Evolutionary conservation across 495 filamentous ascomycete species (phyloP), one percentile per base, ranked within the genome.

Genomic region (Immersiella caudata): DNA sequence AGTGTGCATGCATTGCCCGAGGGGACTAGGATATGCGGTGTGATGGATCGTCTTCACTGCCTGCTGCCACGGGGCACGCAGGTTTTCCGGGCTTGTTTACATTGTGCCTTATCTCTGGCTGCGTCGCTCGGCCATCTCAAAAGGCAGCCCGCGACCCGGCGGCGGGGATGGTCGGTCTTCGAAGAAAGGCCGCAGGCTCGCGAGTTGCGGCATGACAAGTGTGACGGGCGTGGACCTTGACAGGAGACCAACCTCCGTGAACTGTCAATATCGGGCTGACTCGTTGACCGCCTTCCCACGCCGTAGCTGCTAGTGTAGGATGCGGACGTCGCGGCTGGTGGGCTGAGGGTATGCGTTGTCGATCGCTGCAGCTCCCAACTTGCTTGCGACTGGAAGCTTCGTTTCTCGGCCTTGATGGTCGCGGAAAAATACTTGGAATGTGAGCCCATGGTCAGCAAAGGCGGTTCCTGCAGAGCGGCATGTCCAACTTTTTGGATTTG

Each of bases 301-400:
- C 40, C 40, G 40, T 46, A 4, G 9, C 40, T 46, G 9, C 14
- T 59, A 25, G 24, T 22, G 14, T 52, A 33, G 18, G 35, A 46
- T 54, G 18, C 16, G 18, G 62, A 50, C n/a, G 35, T 14, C 25
- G 14, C 51, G 22, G 26, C 16, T 46, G 36, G 20, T 50, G 25
- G 29, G 22, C 25, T 40, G 40, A 46, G 22, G 27, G 16, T 20
- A 51, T 56, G 63, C 33, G 63, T 35, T 65, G 63, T 65, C 63
- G 63, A 65, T 65, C 63, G 51, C 63, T 65, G 63, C 63, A 65
- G 52, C 11, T 33, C 33, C 59, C 33, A 49, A 20, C 59, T 24
- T 60, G 25, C 49, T 18, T 52, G 49, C 21, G 49, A 52, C 29
- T 33, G 29, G 29, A 33, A 8, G 29, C 4, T n/a, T 33, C 29